These are phyloP conservation scores for Letharia columbiana DNA, from an alignment of 495 filamentous ascomycete genomes.

Conservation along the genomic window DNA sequence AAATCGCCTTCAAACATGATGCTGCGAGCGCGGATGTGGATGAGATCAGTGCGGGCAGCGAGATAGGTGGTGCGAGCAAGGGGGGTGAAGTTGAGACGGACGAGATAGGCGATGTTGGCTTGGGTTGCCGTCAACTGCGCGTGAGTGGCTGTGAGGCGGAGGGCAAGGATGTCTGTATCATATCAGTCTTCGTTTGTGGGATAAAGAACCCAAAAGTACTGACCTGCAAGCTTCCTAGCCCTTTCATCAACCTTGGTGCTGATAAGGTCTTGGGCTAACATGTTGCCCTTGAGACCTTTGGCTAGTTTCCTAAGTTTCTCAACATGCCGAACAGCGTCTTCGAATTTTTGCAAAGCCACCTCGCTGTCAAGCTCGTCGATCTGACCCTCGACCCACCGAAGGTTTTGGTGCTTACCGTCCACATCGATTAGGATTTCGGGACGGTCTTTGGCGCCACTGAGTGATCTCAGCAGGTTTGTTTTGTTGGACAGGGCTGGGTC, in stretches of 20 bases:
- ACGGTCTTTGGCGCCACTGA: slow-evolving; percentile 52
- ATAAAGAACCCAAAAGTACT: not conserved
- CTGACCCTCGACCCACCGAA: slow-evolving; percentile 90
- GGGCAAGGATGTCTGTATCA: slow-evolving; percentile 46
- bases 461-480: slow-evolving; percentile 56
- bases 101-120: slow-evolving; percentile 70
- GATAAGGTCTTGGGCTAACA: slow-evolving; percentile 79
- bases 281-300: slow-evolving; percentile 70
- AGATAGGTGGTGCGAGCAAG: slow-evolving; percentile 82
- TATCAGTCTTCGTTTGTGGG: slow-evolving; percentile 4
- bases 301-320: slow-evolving; percentile 76
- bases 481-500: slow-evolving; percentile 65
- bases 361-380: slow-evolving; percentile 94
- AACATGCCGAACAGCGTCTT: slow-evolving; percentile 69
- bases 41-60: slow-evolving; percentile 61
- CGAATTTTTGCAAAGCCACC: slow-evolving; percentile 85
- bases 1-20: slow-evolving; percentile 92
- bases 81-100: slow-evolving; percentile 80
- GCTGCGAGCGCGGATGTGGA: slow-evolving; percentile 74
- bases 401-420: slow-evolving; percentile 89
- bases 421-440: slow-evolving; percentile 80
- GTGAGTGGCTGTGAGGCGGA: slow-evolving; percentile 63
- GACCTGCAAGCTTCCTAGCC: slow-evolving; percentile 64
- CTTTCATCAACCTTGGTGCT: slow-evolving; percentile 81
- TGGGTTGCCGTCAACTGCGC: slow-evolving; percentile 63